Percentiles rank a stretch among this genome's conserved stretches.
These are phyloP conservation scores for Colletotrichum sp. DNA, from an alignment of 2,329 filamentous ascomycete species.

Conservation along the genomic window DNA sequence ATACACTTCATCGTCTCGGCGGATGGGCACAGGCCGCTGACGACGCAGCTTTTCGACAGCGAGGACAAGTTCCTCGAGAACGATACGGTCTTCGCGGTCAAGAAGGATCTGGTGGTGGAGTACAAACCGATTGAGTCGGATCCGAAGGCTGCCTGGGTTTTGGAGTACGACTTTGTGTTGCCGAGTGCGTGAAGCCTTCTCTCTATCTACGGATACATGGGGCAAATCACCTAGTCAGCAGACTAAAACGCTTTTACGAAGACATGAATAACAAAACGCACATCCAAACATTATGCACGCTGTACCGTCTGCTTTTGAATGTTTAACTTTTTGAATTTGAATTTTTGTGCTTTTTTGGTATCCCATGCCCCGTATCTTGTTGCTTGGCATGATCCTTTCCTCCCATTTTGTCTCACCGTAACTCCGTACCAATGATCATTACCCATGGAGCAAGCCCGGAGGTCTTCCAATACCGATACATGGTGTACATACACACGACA, in stretches of 20 bases:
- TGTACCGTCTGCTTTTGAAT: neutral
- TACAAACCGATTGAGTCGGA: constrained; percentile 27
- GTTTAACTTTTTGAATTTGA: neutral
- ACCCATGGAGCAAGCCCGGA: neutral
- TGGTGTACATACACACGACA: neutral
- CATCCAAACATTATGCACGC: rapidly evolving
- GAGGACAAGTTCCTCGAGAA: constrained; percentile 56
- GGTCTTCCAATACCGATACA: neutral
- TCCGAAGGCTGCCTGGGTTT: constrained; percentile 24
- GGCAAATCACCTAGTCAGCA: neutral
- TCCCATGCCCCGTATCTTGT: neutral
- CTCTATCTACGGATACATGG: neutral
- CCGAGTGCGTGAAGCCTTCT: neutral
- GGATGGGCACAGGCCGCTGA: constrained; percentile 64
- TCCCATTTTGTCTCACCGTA: neutral
- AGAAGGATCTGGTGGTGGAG: constrained; percentile 32
- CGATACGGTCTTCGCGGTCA: constrained; percentile 40
- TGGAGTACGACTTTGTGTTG: constrained; percentile 30
- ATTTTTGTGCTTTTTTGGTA: neutral
- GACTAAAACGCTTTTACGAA: neutral
- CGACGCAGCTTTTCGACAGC: constrained; percentile 69
- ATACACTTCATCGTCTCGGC: constrained; percentile 43
- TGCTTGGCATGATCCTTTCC: neutral
- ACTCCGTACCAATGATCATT: neutral
- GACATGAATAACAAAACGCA: neutral